Base-by-base conservation (phyloP, 768 basidiomycete genomes). In the Xerocomellus dryophilus region DNA sequence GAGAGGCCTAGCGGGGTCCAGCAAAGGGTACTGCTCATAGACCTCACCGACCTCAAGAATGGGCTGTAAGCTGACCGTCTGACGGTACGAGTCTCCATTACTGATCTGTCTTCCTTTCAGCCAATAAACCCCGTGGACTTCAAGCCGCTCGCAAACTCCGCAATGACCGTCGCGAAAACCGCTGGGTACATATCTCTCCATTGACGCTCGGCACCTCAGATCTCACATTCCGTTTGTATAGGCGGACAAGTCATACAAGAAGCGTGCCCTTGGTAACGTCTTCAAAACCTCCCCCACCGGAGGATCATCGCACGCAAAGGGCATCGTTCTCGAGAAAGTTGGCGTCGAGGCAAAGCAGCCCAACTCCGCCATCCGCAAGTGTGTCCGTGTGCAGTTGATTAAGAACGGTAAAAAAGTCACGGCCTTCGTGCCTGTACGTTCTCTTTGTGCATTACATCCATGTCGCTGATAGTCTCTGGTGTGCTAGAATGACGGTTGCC, bases 351-450 rank as follows among this genome's bases (percentile, higher is more conserved):
- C 97, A 72, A 99, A 99, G 79, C 97, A 99, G 76, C 97, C 97
- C 78, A 99, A 99, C 84, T 99, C 97, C 72, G 97, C 97, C 73
- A 98, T 99, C 76, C 94, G 97, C 76, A 99, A 99, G 76, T 99
- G 97, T 81, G 97, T 99, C 64, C 93, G 97, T 79, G 97, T 99
- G 59, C 97, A 99, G 70, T 82, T 99, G 65, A 98, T 99, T 76
- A 99, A 99, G 85, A 99, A 99, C 80, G 97, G 97, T 63, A 99
- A 99, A 88, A 98, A 98, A 75, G 96, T 99, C 72, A 98, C 96
- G 60, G 97, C 97, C 69, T 99, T 99, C 87, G 97, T 98, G 38
- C 96, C 96, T 58, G 92, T 92, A 66, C 63, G 91, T 83, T 41
- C 15, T 45, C 36, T 32, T 32, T 42, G 38, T 25, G 17, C 8